Base-by-base conservation (phyloP, 2,329 filamentous ascomycete species). In the Curvularia verruculosa region DNA sequence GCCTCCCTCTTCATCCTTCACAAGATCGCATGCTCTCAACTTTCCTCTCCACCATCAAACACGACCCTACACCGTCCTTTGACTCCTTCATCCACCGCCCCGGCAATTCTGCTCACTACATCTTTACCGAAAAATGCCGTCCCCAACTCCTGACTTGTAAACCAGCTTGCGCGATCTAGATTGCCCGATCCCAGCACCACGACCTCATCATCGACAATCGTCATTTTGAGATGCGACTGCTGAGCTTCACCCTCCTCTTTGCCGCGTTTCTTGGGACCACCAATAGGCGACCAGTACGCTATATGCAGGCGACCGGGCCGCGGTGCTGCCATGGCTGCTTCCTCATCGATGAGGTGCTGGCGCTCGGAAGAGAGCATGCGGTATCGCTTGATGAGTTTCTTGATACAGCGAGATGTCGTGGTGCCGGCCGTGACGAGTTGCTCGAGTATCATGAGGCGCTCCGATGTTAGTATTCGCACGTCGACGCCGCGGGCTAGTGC, bases 121-220 rank as follows among this genome's bases (percentile, higher is more conserved):
- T 73, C 71, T 7, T 52, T 64, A 3, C 77, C 79, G 49, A 83
- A 81, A 41, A 86, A 79, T 1, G 82, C 82, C 28, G 95, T 79
- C 1, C 91, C 91, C 21, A 95, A 78, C 76, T 96, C 91, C 75
- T 95, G 91, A 73, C 89, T 93, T 5, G 91, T 95, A 75, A 86
- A 93, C 89, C 90, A 95, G 71, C 89, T 93, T 7, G 91, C 90
- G 1, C 91, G 84, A 76, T 96, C 91, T 82, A 93, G 86, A 71
- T 96, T 96, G 1, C 90, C 91, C 18, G 89, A 93, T 0, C 91
- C 91, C 2, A 95, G 77, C 0, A 95, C 81, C 1, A 88, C 80
- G 19, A 87, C 85, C 59, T 86, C 80, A 1, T 81, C 81, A 71
- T 96, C 91, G 2, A 94, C 84, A 52, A 92, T 82, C 0, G 86